Base-by-base conservation (phyloP, 1,139 yeast genomes). In the Diutina catenulata region DNA sequence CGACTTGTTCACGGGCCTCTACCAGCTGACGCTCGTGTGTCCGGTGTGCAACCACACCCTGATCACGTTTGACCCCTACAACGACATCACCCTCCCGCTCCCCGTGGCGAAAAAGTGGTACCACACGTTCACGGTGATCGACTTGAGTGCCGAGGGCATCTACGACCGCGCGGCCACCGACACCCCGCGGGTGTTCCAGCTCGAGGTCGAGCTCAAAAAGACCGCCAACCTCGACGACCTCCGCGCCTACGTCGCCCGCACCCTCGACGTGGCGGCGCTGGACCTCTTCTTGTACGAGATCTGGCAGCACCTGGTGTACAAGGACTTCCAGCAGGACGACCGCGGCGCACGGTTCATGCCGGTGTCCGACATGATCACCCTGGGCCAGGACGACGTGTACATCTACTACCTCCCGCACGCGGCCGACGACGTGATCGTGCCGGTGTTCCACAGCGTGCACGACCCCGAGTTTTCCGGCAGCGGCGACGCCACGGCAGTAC, bases 51-150 rank as follows among this genome's bases (percentile, higher is more conserved):
- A 70, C 9, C 81, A 81, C 47, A 75, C 84, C 3, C 82, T 95
- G 22, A 71, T 88, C 20, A 88, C 97, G 0, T 91, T 88, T 60
- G 98, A 91, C 53, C 98, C 98, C 0, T 91, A 79, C 52, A 84
- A 79, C 60, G 97, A 87, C 51, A 61, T 91, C 45, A 88, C 98
- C 0, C 62, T 91, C 37, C 97, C 97, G 0, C 62, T 91, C 33
- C 97, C 97, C 0, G 76, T 81, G 10, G 75, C 75, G 38, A 74
- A 77, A 37, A 68, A 72, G 41, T 88, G 97, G 95, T 61, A 65
- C 27, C 80, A 76, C 37, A 72, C 72, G 11, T 67, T 88, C 35
- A 64, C 70, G 1, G 62, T 86, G 19, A 70, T 88, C 26, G 79
- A 82, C 19, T 68, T 73, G 35, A 58, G 66, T 20, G 27, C 14